phyloP scores from a whole-genome alignment of 805 yeast species.

The Metschnikowia lunata region DNA sequence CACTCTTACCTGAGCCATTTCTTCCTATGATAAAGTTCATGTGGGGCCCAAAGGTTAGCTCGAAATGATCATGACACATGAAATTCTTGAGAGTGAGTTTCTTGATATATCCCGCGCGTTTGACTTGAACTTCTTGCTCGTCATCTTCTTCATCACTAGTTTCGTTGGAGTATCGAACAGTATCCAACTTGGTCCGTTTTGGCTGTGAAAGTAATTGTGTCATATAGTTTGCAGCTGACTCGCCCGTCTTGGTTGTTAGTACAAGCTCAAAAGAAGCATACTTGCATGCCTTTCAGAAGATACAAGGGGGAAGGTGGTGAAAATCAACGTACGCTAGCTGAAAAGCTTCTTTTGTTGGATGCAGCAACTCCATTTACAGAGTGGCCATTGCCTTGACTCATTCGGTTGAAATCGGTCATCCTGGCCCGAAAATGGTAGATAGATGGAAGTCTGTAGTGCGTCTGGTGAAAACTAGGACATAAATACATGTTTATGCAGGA shows the following conservation, averaged over 20 bases:
- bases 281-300: not conserved
- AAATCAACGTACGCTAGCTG: conserved; percentile 8
- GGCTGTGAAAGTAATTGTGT: conserved; percentile 15
- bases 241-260: conserved; percentile 14
- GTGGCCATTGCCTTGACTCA: no score
- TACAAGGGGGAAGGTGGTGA: no score
- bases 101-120: conserved; percentile 63
- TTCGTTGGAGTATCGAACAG: conserved; percentile 9
- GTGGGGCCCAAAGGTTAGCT: conserved; percentile 68
- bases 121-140: conserved; percentile 14
- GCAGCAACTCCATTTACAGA: not conserved
- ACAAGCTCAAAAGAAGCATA: not conserved
- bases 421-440: no score
- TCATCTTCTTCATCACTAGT: conserved; percentile 16
- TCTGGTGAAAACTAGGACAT: no score
- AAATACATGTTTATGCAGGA: no score
- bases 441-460: no score
- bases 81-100: conserved; percentile 64
- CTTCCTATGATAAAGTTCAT: conserved; percentile 84
- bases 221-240: conserved; percentile 19
- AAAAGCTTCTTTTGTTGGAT: conserved; percentile 5
- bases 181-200: conserved; percentile 9
- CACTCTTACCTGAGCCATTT: conserved; percentile 90
- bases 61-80: conserved; percentile 87
- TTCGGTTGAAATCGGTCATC: no score